Percentiles rank a stretch among this genome's conserved stretches.
phyloP scores from a whole-genome alignment of 306 rosid genomes.

The Pyrus communis region DNA sequence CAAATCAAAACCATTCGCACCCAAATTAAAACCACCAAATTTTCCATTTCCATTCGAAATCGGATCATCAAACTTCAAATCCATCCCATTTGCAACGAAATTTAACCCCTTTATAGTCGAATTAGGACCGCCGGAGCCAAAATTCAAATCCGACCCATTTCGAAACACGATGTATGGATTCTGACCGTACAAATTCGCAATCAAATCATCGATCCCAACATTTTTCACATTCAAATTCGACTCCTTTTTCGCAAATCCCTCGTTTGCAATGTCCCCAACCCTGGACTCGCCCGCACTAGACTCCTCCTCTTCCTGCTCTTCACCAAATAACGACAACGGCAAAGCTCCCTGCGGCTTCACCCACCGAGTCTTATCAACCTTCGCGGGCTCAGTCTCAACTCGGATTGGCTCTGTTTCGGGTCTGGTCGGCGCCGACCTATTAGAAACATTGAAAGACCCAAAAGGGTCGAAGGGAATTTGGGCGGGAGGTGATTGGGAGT shows the following conservation, averaged over 20 bases:
- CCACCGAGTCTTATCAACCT: slow-evolving; percentile 21
- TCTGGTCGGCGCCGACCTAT: slow-evolving; percentile 15
- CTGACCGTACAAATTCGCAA: slow-evolving; percentile 36
- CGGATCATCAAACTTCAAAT: background rate
- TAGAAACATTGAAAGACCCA: slow-evolving; percentile 9
- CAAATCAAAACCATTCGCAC: background rate
- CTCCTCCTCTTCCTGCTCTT: slow-evolving; percentile 32
- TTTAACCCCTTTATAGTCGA: background rate
- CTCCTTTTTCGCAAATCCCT: slow-evolving; percentile 22
- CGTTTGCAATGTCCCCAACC: slow-evolving; percentile 16
- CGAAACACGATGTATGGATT: slow-evolving; percentile 21
- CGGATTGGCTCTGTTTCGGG: slow-evolving; percentile 1
- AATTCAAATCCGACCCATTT: slow-evolving; percentile 26
- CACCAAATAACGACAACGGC: slow-evolving; percentile 89
- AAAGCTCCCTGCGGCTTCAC: slow-evolving; percentile 58
- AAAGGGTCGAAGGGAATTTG: slow-evolving; percentile 19
- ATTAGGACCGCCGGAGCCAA: background rate
- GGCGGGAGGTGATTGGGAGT: slow-evolving; percentile 8
- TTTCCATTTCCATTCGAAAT: background rate
- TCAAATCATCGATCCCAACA: slow-evolving; percentile 37
- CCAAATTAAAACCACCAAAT: background rate
- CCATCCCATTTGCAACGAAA: slow-evolving; percentile 3
- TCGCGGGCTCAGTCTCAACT: slow-evolving; percentile 5
- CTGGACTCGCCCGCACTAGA: slow-evolving; percentile 15
- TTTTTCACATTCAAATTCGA: slow-evolving; percentile 31